These are phyloP conservation scores for Nidularia sp. DNA, from an alignment of 768 basidiomycete species.

Conservation along the genomic window DNA sequence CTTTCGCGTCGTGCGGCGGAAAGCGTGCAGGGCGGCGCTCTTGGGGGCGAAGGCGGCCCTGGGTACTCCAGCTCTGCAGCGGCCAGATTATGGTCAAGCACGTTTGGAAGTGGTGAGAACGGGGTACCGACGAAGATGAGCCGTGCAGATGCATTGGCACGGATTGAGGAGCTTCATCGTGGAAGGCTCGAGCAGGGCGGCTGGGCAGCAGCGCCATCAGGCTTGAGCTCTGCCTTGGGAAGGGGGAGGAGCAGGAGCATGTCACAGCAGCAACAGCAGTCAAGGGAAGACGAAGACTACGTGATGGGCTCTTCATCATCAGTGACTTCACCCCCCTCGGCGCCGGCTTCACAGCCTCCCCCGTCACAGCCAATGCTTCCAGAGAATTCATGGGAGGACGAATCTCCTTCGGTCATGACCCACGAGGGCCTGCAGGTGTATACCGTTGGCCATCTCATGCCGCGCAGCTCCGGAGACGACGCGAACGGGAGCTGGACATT, in stretches of 20 bases:
- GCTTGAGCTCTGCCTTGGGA: not conserved
- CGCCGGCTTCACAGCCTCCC: conserved; percentile 5
- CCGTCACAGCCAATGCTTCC: too few species aligned
- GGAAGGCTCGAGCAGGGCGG: conserved; percentile 20
- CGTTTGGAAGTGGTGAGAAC: not conserved
- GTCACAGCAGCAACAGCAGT: not conserved
- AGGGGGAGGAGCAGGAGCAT: too few species aligned
- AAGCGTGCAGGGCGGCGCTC: conserved; percentile 20
- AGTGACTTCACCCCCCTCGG: not conserved
- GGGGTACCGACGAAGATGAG: conserved; percentile 7
- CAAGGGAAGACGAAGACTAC: not conserved
- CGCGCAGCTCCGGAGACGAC: conserved; percentile 45
- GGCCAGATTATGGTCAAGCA: not conserved
- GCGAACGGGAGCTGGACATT: conserved; percentile 60
- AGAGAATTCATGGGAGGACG: conserved; percentile 7
- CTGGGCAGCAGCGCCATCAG: conserved; percentile 9
- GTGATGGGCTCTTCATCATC: not conserved
- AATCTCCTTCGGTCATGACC: conserved; percentile 14
- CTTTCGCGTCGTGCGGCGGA: conserved; percentile 63
- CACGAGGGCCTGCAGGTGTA: conserved; percentile 78
- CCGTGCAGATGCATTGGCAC: conserved; percentile 43
- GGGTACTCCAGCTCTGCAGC: not conserved
- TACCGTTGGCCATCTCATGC: conserved; percentile 75
- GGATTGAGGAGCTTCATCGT: conserved; percentile 51
- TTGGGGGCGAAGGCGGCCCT: not conserved